Base-by-base conservation (phyloP, 1,284 basidiomycete genomes). In the Sanghuangporus baumii region DNA sequence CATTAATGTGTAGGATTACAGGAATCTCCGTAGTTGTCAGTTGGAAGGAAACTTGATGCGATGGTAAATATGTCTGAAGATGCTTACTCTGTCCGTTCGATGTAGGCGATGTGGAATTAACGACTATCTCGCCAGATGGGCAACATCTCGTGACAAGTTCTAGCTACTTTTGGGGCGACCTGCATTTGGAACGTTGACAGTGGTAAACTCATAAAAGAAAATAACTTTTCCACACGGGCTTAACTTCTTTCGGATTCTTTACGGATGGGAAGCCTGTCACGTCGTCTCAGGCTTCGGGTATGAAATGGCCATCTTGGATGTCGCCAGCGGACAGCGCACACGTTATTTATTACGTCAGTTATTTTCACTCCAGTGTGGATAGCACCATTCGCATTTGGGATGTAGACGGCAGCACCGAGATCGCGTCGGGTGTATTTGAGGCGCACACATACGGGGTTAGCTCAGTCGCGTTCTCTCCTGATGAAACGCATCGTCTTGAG, bases 101-200 rank as follows among this genome's bases (percentile, higher is more conserved):
- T 96, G 70, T 94, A 93, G 16, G 94, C 91, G 0, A 93, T 98
- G 8, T 80, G 94, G 9, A 84, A 96, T 1, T 96, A 94, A 94
- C 86, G 89, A 67, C 31, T n/a, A 4, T 38, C 37, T 16, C 37
- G 7, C 54, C 54, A 1, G 54, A 55, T 36, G 54, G 54, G 36
- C 31, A 37, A n/a, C 34, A 36, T 20, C 18, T 55, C 16, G 54
- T n/a, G 9, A 14, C 56, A 12, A 40, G 56, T 9, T 57, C 40
- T 20, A 16, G n/a, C 4, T 38, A 57, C 2, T 31, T 31, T 31
- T 40, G 26, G 41, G 14, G 34, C 56, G 14, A 57, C 46, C n/a
- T 23, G 56, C 38, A 46, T 58, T 3, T 65, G 63, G 36, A 18
- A 26, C 8, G 56, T 31, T 40, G 18, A n/a, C 16, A 14, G 58